Evolutionary conservation across 2,329 filamentous ascomycete genomes (phyloP).

Genomic region (Phialemoniopsis sp.): DNA sequence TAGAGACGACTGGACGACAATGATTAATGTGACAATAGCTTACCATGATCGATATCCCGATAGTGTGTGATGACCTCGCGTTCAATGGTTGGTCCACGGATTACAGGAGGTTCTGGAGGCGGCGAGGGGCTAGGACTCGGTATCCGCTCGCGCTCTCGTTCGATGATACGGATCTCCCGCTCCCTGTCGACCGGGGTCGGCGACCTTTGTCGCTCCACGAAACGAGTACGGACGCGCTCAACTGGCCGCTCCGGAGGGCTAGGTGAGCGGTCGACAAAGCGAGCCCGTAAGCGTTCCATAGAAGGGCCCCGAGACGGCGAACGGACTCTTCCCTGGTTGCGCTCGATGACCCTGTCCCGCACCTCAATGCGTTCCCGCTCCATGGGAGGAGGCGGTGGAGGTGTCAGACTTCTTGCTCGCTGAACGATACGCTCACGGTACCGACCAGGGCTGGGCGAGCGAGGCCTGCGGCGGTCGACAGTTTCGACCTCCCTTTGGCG

Average conservation of each 20-base stretch:
- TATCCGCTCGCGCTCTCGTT: slow-evolving; percentile 38
- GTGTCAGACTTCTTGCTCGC: slow-evolving; percentile 36
- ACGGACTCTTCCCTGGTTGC: slow-evolving; percentile 19
- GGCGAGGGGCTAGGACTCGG: slow-evolving; percentile 43
- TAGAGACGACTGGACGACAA: slow-evolving; percentile 4
- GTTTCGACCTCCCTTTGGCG: slow-evolving; percentile 53
- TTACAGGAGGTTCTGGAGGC: slow-evolving; percentile 59
- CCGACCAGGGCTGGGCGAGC: slow-evolving; percentile 33
- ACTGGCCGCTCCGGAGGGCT: slow-evolving; percentile 22
- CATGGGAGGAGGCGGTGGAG: slow-evolving; percentile 23
- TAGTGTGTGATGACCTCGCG: slow-evolving; percentile 89
- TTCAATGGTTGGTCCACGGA: slow-evolving; percentile 76
- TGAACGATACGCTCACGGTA: slow-evolving; percentile 38
- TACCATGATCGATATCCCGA: slow-evolving; percentile 82
- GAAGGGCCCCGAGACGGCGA: slow-evolving; percentile 4
- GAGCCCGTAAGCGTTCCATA: slow-evolving; percentile 5
- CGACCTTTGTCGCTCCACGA: slow-evolving; percentile 33
- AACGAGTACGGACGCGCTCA: slow-evolving; percentile 32
- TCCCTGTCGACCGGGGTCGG: slow-evolving; percentile 26
- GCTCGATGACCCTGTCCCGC: slow-evolving; percentile 19
- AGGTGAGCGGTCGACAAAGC: slow-evolving; percentile 28
- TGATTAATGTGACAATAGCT: slow-evolving; percentile 19
- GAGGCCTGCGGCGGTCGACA: slow-evolving; percentile 41
- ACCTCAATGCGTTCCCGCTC: slow-evolving; percentile 23
- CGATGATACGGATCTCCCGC: slow-evolving; percentile 47